Evolutionary conservation across 129 eudicot genomes (phyloP).

Genomic region (Saposhnikovia divaricata): DNA sequence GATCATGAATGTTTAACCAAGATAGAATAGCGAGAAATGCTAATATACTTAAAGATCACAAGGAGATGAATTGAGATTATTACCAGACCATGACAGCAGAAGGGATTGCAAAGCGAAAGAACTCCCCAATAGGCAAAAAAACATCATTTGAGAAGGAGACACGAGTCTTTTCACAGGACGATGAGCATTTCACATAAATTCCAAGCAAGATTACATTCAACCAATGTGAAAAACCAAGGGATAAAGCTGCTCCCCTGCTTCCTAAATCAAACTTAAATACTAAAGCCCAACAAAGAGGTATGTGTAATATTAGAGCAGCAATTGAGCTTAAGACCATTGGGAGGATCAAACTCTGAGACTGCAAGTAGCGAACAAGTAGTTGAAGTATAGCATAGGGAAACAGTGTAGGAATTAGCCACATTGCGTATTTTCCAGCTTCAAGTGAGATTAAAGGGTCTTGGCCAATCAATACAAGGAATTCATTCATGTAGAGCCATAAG

Average conservation of each 20-base stretch:
- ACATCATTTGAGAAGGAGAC: constrained; percentile 18
- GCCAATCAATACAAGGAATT: constrained; percentile 16
- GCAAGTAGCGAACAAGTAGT: constrained; percentile 39
- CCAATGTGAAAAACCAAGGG: constrained; percentile 34
- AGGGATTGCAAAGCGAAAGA: constrained; percentile 28
- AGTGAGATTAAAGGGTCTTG: constrained; percentile 29
- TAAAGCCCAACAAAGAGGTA: constrained; percentile 42
- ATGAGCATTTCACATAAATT: constrained; percentile 27
- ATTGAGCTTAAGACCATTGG: constrained; percentile 50
- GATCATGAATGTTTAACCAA: not conserved
- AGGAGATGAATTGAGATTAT: not conserved
- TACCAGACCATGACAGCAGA: constrained; percentile 40
- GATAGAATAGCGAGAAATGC: not conserved
- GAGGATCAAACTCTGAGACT: constrained; percentile 39
- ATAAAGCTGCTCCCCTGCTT: constrained; percentile 38
- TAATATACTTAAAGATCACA: not conserved
- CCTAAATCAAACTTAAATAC: constrained; percentile 31
- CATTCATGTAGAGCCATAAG: constrained; percentile 27
- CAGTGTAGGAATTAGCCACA: constrained; percentile 32
- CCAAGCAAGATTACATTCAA: constrained; percentile 31
- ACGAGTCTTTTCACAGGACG: constrained; percentile 26
- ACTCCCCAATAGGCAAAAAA: constrained; percentile 10
- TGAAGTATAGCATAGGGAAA: constrained; percentile 40
- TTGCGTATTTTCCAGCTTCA: constrained; percentile 25
- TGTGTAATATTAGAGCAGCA: constrained; percentile 25